Conservation (phyloP, 2,329 filamentous ascomycete genomes). For the Phialocephala subalpina region DNA sequence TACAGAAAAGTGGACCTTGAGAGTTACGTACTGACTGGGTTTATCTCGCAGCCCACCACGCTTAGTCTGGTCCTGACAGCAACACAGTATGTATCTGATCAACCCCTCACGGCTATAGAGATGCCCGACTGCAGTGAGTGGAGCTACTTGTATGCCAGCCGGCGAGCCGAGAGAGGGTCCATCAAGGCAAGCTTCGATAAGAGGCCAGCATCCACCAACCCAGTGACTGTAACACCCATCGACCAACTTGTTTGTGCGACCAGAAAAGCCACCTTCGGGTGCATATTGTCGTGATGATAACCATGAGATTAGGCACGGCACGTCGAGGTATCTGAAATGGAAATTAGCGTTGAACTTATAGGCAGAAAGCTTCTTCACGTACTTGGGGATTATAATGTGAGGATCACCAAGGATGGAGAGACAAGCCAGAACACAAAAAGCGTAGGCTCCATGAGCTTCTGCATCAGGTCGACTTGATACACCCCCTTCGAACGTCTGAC, state of each 20-base stretch:
- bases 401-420: conserved; percentile 86
- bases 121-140: conserved; percentile 46
- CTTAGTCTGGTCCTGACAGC: conserved; percentile 77
- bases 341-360: conserved; percentile 11
- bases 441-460: conserved; percentile 96
- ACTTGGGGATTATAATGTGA: conserved; percentile 76
- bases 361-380: conserved; percentile 47
- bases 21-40: conserved; percentile 77
- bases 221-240: conserved; percentile 99
- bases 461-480: conserved; percentile 85
- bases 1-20: conserved; percentile 9
- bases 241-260: conserved; percentile 96
- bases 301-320: conserved; percentile 83
- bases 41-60: conserved; percentile 91
- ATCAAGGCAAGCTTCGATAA: conserved; percentile 81
- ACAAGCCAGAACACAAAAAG: conserved; percentile 91
- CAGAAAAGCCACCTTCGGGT: conserved; percentile 91
- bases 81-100: conserved; percentile 87
- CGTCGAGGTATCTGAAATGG: conserved; percentile 72
- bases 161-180: conserved; percentile 50
- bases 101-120: conserved; percentile 86
- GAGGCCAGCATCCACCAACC: conserved; percentile 93
- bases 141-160: conserved; percentile 14
- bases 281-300: conserved; percentile 88
- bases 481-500: conserved; percentile 94